Conservation (phyloP, 2,329 filamentous ascomycete genomes). For the Trichoderma arundinaceum region DNA sequence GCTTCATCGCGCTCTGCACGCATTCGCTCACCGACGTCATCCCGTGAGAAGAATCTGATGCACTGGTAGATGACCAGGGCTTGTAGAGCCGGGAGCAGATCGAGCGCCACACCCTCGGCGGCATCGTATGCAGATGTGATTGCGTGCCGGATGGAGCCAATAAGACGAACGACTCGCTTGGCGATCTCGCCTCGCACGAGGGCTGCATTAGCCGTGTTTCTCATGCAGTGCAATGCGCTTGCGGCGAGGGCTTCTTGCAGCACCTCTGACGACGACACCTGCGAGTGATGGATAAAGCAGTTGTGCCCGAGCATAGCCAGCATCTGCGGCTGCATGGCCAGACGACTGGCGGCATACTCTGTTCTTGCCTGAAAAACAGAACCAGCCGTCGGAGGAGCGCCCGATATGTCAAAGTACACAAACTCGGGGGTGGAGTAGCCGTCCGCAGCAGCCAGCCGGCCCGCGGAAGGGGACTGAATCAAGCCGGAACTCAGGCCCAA, state of each 20-base stretch:
- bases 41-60: conserved; percentile 22
- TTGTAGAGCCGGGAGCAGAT: conserved; percentile 19
- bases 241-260: conserved; percentile 26
- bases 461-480: not conserved
- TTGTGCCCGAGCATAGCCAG: conserved; percentile 24
- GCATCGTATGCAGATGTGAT: not conserved
- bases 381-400: not conserved
- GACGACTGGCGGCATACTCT: conserved; percentile 9
- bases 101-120: not conserved
- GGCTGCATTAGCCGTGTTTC: conserved; percentile 19
- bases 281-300: conserved; percentile 26
- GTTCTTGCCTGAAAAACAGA: conserved; percentile 14
- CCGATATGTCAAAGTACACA: conserved; percentile 16
- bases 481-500: conserved; percentile 12
- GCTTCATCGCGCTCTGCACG: conserved; percentile 20
- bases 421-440: conserved; percentile 18
- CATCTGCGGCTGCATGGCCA: conserved; percentile 21
- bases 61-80: conserved; percentile 25
- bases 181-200: conserved; percentile 25
- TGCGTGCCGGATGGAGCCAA: conserved; percentile 14
- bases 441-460: not conserved
- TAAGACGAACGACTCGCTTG: conserved; percentile 18
- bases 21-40: conserved; percentile 9
- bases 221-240: conserved; percentile 27
- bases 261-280: conserved; percentile 24